A percentile compares a stretch with the other conserved stretches of the same genome.
Evolutionary conservation across 208 protist genomes (phyloP).

Genomic region (Acanthamoeba royreba): DNA sequence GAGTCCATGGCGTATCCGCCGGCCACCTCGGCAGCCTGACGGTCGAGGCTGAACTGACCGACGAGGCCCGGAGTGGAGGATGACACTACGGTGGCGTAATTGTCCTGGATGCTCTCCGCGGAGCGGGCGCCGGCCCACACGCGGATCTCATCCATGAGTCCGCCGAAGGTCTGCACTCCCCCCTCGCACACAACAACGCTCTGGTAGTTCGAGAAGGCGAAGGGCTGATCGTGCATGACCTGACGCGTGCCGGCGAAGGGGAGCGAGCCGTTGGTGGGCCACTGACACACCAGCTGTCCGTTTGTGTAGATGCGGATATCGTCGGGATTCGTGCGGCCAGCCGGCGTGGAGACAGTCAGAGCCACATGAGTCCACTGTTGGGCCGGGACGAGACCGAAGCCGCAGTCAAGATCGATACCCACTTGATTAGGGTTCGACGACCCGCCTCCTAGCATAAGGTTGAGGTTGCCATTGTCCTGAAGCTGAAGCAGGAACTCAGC

Average conservation of each 20-base stretch:
- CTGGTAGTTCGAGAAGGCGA: too few species aligned
- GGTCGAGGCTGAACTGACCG: neutral
- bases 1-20: too few species aligned
- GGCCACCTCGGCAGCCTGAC: too few species aligned
- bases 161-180: too few species aligned
- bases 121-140: neutral
- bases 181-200: too few species aligned
- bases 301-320: neutral
- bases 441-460: neutral
- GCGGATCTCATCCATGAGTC: too few species aligned
- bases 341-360: neutral
- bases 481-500: neutral
- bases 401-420: neutral
- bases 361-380: neutral
- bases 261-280: neutral
- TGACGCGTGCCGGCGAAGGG: neutral
- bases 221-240: neutral
- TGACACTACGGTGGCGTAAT: neutral
- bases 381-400: neutral
- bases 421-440: neutral
- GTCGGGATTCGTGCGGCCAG: neutral
- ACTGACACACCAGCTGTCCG: neutral
- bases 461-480: neutral
- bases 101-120: neutral
- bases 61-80: neutral